These are phyloP conservation scores for Chloranthus sessilifolius DNA, from an alignment of 164 flowering plant genomes.

Conservation along the genomic window DNA sequence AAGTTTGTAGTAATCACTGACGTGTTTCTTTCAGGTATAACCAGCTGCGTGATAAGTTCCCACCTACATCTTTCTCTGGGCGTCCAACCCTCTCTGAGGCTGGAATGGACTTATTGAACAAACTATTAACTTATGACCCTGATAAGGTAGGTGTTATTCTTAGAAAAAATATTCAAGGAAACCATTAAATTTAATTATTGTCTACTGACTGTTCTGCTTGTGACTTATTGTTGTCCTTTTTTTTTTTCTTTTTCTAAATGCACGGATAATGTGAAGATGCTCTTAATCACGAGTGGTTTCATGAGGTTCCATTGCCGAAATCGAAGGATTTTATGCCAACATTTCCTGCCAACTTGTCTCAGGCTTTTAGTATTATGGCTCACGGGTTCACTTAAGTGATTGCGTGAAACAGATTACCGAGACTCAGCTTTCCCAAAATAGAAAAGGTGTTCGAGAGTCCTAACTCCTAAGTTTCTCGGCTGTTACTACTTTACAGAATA, in stretches of 20 bases:
- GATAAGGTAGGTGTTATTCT: constrained; percentile 39
- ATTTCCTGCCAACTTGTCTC: no score
- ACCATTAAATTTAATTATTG: no score
- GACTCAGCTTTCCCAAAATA: no score
- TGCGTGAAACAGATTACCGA: no score
- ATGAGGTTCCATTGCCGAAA: constrained; percentile 90
- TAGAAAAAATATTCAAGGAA: no score
- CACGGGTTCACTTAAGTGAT: no score
- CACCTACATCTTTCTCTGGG: constrained; percentile 78
- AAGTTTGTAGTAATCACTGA: constrained; percentile 30
- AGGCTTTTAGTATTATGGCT: no score
- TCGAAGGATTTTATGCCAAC: constrained; percentile 92
- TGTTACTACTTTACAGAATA: no score
- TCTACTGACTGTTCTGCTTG: neutral
- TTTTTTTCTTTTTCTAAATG: neutral
- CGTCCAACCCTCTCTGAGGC: constrained; percentile 79
- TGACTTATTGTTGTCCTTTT: neutral
- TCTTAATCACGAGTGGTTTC: constrained; percentile 85
- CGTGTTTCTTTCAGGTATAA: constrained; percentile 69
- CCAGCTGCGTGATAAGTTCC: constrained; percentile 67
- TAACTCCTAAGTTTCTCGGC: no score
- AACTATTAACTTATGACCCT: constrained; percentile 79
- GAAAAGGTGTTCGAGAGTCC: no score
- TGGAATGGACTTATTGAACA: constrained; percentile 80
- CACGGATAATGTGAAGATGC: constrained; percentile 81